Base-by-base conservation (phyloP, 2,329 filamentous ascomycete species). In the Aspergillus quadricinctus region DNA sequence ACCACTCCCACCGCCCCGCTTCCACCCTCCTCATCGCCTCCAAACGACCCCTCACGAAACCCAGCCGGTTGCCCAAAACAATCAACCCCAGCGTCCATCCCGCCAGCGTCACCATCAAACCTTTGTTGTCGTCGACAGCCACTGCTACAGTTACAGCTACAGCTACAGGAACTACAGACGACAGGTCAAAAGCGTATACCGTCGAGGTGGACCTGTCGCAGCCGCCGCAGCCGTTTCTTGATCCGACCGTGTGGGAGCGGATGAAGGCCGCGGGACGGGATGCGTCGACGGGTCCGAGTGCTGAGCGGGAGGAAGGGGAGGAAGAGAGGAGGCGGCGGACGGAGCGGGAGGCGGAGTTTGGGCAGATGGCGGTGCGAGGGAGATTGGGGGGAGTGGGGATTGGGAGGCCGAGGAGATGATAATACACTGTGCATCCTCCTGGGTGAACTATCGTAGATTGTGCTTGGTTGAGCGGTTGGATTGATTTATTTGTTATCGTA, bases 201-300 rank as follows among this genome's bases (percentile, higher is more conserved):
- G 65, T 67, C n/a, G 68, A 74, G 48, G 66, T 72, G 51, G 63
- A 75, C 49, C 72, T 73, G 17, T 69, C 68, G 25, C 55, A 56
- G 7, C 56, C 66, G 21, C 64, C 71, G 35, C 72, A 76, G 58
- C 75, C 72, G 23, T 77, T 77, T 53, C 64, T 77, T 8, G 72
- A 77, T 56, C 70, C 72, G 7, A 64, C 59, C 5, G 49, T 61
- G 9, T 69, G 74, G 61, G 69, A 71, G 55, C 64, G 57, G 11
- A 67, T 74, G 49, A 55, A 52, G 49, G 51, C 41, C 9, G 54
- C 52, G 17, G 55, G 23, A n/a, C 14, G n/a, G 40, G 27, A 11
- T 29, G 58, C 67, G 48, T 56, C 54, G 27, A 17, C 4, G 31
- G 11, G 11, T 6, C 31, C 31, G 3, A 14, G 31, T 35, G 31